phyloP scores from a whole-genome alignment of 371 early-diverging fungal genomes.

The Rhizopus microsporus region DNA sequence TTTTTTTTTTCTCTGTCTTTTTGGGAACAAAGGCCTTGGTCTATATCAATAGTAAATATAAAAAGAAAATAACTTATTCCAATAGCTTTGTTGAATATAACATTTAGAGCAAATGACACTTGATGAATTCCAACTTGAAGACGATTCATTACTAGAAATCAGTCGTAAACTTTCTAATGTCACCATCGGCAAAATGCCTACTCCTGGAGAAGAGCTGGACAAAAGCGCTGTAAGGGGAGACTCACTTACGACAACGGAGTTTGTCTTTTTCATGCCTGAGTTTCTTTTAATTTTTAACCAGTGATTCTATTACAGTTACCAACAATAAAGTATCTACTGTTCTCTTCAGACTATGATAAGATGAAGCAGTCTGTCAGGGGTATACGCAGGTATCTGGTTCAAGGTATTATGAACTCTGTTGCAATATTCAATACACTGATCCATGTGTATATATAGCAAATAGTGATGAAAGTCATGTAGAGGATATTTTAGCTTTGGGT shows the following conservation, averaged over 20 bases:
- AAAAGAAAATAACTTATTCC: not conserved
- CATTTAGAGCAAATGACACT: conserved; percentile 32
- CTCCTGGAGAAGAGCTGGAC: conserved; percentile 24
- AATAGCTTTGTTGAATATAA: not conserved
- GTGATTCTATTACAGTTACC: conserved; percentile 15
- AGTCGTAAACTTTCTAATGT: conserved; percentile 49
- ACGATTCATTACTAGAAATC: conserved; percentile 35
- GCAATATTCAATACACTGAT: not conserved
- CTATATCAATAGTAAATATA: not conserved
- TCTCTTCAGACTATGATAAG: conserved; percentile 22
- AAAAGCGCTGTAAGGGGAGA: conserved; percentile 24
- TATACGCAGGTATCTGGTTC: conserved; percentile 44
- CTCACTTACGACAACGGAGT: conserved; percentile 4
- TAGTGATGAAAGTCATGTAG: conserved; percentile 22
- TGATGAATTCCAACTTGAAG: conserved; percentile 44
- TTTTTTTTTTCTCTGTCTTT: conserved; percentile 3
- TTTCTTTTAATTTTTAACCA: conserved; percentile 4
- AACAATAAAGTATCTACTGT: conserved; percentile 22
- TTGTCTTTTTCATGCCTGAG: not conserved
- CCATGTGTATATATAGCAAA: conserved; percentile 11
- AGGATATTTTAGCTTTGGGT: conserved; percentile 36
- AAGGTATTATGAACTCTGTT: conserved; percentile 24
- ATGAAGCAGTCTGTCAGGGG: conserved; percentile 29
- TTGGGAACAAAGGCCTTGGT: not conserved
- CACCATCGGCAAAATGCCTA: conserved; percentile 25